Evolutionary conservation across 306 rosid species (phyloP).

Genomic region (Prosopis cineraria): DNA sequence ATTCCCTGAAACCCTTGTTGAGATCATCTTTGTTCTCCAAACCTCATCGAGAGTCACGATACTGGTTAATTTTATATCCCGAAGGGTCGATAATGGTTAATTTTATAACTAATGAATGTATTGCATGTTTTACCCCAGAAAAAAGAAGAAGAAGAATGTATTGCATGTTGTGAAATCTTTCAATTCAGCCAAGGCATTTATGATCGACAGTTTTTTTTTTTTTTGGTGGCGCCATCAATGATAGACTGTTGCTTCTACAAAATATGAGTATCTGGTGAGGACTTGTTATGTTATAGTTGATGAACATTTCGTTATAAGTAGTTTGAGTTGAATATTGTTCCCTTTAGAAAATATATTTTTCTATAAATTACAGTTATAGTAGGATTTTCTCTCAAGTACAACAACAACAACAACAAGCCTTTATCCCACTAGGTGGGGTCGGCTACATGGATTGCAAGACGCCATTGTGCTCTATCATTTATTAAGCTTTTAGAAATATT

Average conservation of each 20-base stretch:
- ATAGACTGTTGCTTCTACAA: neutral
- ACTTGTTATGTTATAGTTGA: neutral
- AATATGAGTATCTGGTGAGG: neutral
- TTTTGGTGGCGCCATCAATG: neutral
- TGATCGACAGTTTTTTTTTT: neutral
- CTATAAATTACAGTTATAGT: neutral
- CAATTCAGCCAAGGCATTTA: neutral
- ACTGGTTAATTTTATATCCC: neutral
- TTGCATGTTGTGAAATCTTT: neutral
- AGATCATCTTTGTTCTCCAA: neutral
- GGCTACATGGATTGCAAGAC: no score
- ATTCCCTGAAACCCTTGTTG: neutral
- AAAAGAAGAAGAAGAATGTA: neutral
- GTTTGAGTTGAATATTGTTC: neutral
- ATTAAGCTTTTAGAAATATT: no score
- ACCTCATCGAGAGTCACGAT: neutral
- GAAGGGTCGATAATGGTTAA: neutral
- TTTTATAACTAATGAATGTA: neutral
- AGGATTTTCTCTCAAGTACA: neutral
- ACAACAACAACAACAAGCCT: no score
- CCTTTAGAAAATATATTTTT: neutral
- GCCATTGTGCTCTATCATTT: no score
- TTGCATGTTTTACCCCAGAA: neutral
- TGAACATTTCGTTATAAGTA: neutral
- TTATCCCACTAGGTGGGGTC: no score